Evolutionary conservation across 2,329 filamentous ascomycete genomes (phyloP).

Genomic region (Cytospora paraplurivora): DNA sequence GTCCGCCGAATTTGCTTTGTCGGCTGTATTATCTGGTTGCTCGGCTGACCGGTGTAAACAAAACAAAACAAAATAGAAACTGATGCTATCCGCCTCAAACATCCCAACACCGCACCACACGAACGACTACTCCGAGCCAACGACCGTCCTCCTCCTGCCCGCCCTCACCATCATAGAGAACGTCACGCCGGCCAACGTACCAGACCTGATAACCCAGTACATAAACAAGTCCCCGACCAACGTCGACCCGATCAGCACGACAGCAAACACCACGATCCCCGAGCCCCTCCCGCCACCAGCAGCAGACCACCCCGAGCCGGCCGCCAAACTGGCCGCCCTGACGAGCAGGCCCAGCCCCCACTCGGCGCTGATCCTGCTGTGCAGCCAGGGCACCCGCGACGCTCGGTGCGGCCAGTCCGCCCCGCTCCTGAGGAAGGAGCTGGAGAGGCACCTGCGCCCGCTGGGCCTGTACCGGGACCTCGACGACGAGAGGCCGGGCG

Average conservation of each 20-base stretch:
- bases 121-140: constrained; percentile 66
- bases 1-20: no score
- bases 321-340: constrained; percentile 39
- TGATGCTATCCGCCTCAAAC: constrained; percentile 92
- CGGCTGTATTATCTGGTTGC: not conserved
- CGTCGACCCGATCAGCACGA: constrained; percentile 58
- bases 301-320: constrained; percentile 31
- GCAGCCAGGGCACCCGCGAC: constrained; percentile 92
- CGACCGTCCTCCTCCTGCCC: constrained; percentile 80
- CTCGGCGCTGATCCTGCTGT: constrained; percentile 84
- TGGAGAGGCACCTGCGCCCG: constrained; percentile 78
- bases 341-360: constrained; percentile 72
- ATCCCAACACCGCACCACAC: constrained; percentile 76
- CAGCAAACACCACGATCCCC: constrained; percentile 40
- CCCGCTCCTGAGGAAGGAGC: constrained; percentile 82
- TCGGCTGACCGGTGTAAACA: constrained; percentile 1
- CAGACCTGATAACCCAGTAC: constrained; percentile 69
- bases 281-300: constrained; percentile 34
- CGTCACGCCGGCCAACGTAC: constrained; percentile 74
- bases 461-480: constrained; percentile 84
- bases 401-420: constrained; percentile 93
- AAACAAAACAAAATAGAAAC: constrained; percentile 52
- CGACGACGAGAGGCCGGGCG: constrained; percentile 85
- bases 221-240: constrained; percentile 76
- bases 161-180: constrained; percentile 82